Base-by-base conservation (phyloP, 1,284 basidiomycete genomes). In the Ustilago crameri region DNA sequence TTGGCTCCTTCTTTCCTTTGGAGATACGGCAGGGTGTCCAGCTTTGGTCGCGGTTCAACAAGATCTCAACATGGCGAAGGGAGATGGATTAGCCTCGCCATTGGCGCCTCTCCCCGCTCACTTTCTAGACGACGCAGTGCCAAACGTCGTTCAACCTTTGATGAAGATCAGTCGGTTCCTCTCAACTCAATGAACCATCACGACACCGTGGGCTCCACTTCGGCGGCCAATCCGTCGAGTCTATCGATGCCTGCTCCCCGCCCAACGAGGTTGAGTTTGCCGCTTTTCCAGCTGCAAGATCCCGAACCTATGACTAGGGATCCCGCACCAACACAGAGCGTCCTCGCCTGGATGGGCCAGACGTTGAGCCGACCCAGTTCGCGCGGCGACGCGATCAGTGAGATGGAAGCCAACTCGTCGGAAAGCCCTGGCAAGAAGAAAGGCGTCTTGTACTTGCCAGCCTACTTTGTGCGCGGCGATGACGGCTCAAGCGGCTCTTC, bases 391-490 rank as follows among this genome's bases (percentile, higher is more conserved):
- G 56, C 38, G 8, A 62, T 62, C 24, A 48, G 58, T 35, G 61
- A 69, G 40, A 51, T 64, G 37, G 63, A 64, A 22, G 56, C 56
- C 12, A 60, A 69, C 20, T 17, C 52, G 0, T 27, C n/a, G 4
- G 46, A 64, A 34, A 42, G 63, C 42, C 51, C 71, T 5, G 47
- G 45, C 45, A 75, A 73, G 51, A 73, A 68, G 45, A 64, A 62
- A 23, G 74, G 70, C 8, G 49, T 69, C 0, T 59, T 77, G 12
- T 77, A 77, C 24, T 48, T 77, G 17, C 75, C 75, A 0, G 75
- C 75, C 2, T 77, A 75, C 51, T 77, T 77, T 52, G 75, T 77
- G 3, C 54, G 67, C 2, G 56, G 70, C 1, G 63, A 72, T 17
- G 69, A 73, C n/a, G 51, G 44, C 17, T 59, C 48, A 12, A 40